A percentile compares a stretch with the other conserved stretches of the same genome.
These are phyloP conservation scores for Rhexocercosporidium sp. DNA, from an alignment of 2,329 filamentous ascomycete species.

Conservation along the genomic window DNA sequence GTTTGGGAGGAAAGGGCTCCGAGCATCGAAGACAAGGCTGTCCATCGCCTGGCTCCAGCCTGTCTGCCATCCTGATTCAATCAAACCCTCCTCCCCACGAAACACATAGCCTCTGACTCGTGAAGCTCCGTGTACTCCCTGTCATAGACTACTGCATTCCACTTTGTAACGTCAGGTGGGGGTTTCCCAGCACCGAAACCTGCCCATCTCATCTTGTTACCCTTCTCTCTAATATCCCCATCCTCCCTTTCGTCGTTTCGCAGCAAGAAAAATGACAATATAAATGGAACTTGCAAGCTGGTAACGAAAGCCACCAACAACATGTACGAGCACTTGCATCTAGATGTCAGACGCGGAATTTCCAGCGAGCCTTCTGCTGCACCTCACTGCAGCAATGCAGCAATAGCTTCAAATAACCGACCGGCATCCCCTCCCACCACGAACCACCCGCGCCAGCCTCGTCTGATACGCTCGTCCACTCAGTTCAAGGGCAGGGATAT, in stretches of 20 bases:
- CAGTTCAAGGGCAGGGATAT: constrained; percentile 9
- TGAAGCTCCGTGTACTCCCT: not conserved
- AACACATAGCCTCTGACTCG: constrained; percentile 10
- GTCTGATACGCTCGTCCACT: not conserved
- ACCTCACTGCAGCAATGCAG: constrained; percentile 1
- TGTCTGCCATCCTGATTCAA: not conserved
- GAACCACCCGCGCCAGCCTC: not conserved
- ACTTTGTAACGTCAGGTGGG: too few species aligned
- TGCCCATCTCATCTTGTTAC: not conserved
- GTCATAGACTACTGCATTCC: too few species aligned
- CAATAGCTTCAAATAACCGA: constrained; percentile 9
- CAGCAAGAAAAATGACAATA: not conserved
- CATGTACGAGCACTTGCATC: not conserved
- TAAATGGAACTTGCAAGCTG: not conserved
- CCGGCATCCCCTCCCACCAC: not conserved
- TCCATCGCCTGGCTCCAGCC: too few species aligned
- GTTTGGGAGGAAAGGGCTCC: too few species aligned
- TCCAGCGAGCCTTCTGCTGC: not conserved
- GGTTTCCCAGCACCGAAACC: not conserved
- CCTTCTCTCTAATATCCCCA: too few species aligned
- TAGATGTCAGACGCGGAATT: not conserved
- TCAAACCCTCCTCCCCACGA: not conserved
- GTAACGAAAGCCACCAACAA: too few species aligned
- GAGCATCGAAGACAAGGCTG: too few species aligned
- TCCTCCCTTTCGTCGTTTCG: too few species aligned